Conservation (phyloP, 208 protist species). For the Naegleria lovaniensis region DNA sequence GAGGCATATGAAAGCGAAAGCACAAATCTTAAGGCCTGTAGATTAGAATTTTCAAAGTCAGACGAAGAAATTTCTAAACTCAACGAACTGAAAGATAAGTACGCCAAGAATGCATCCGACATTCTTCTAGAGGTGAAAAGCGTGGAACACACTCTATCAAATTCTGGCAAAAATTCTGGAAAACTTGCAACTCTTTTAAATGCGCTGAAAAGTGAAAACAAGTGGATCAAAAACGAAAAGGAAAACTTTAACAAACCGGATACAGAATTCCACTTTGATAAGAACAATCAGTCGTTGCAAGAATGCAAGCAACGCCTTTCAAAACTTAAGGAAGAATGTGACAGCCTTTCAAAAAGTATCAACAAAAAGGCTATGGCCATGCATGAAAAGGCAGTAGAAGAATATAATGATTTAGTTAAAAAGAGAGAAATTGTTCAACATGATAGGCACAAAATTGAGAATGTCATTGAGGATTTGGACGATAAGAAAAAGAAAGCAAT, state of each 20-base stretch:
- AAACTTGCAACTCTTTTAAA: not conserved
- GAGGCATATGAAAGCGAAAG: not conserved
- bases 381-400: conserved; percentile 85
- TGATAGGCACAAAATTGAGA: conserved; percentile 91
- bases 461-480: conserved; percentile 92
- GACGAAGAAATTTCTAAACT: not conserved
- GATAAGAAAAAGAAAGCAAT: conserved; percentile 94
- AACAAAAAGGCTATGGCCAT: conserved; percentile 87
- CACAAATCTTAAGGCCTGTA: not conserved
- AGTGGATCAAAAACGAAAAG: conserved; percentile 26
- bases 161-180: not conserved
- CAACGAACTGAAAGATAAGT: not conserved
- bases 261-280: conserved; percentile 46
- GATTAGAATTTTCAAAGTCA: not conserved
- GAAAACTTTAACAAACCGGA: conserved; percentile 45
- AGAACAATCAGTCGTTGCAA: not conserved
- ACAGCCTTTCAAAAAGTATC: conserved; percentile 60
- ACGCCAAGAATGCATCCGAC: not conserved
- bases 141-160: not conserved
- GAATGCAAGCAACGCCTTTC: conserved; percentile 11
- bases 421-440: conserved; percentile 84
- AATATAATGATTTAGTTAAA: conserved; percentile 90
- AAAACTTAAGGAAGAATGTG: conserved; percentile 34
- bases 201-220: not conserved
- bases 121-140: not conserved